These are phyloP conservation scores for Rhipidocladum racemiflorum DNA, from an alignment of 176 grass and related monocot species.

Conservation along the genomic window DNA sequence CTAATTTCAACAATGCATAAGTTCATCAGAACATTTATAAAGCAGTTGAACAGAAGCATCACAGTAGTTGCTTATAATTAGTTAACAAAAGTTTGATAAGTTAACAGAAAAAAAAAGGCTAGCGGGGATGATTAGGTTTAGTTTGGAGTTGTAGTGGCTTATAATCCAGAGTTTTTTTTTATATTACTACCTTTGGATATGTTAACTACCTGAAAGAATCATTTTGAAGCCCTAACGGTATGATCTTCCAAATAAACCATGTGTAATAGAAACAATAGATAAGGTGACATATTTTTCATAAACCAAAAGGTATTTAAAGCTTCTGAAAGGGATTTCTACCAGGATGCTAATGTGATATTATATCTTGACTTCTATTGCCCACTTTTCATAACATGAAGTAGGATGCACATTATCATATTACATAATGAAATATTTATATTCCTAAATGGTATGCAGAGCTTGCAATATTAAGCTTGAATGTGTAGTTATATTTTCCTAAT, in stretches of 20 bases:
- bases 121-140: neutral
- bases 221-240: neutral
- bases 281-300: neutral
- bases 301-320: neutral
- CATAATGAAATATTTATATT: neutral
- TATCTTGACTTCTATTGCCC: neutral
- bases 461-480: neutral
- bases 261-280: neutral
- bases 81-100: neutral
- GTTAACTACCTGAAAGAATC: neutral
- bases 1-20: constrained; percentile 49
- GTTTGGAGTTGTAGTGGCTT: neutral
- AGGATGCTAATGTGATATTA: neutral
- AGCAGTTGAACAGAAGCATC: constrained; percentile 24
- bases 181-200: neutral
- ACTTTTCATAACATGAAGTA: neutral
- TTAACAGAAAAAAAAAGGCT: neutral
- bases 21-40: constrained; percentile 20
- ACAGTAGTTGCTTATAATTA: neutral
- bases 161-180: neutral
- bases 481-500: neutral
- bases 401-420: neutral
- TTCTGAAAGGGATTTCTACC: neutral
- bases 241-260: neutral
- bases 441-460: neutral